Conservation (phyloP, 257 asterid species). For the Craterostigma plantagineum region DNA sequence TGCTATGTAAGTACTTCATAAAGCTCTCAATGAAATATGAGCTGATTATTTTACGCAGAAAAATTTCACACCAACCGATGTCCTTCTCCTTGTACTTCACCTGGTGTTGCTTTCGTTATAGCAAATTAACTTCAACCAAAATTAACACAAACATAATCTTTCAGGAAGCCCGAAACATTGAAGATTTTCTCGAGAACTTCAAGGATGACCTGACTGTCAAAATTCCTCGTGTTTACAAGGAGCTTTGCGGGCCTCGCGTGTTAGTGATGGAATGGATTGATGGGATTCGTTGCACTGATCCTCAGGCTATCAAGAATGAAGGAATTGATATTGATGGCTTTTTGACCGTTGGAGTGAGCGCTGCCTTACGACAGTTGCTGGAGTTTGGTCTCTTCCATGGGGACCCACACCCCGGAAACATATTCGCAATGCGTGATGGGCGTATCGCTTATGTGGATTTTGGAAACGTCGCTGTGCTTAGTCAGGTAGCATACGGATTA, state of each 20-base stretch:
- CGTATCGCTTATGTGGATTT: slow-evolving; percentile 97
- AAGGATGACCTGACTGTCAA: slow-evolving; percentile 89
- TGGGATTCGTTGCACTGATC: slow-evolving; percentile 96
- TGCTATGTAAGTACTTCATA: no score
- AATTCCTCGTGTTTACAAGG: slow-evolving; percentile 75
- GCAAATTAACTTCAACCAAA: no score
- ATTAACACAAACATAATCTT: neutral
- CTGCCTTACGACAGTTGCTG: slow-evolving; percentile 87
- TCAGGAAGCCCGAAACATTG: slow-evolving; percentile 95
- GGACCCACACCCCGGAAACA: slow-evolving; percentile 98
- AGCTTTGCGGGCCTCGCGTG: slow-evolving; percentile 83
- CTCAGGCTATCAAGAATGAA: slow-evolving; percentile 87
- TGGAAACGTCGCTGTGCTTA: slow-evolving; percentile 96
- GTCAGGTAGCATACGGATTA: slow-evolving; percentile 59
- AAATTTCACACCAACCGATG: no score
- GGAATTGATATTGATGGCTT: slow-evolving; percentile 79
- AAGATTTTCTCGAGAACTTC: slow-evolving; percentile 94
- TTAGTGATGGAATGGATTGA: slow-evolving; percentile 99
- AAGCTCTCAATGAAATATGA: no score
- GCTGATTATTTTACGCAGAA: no score
- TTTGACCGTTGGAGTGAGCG: slow-evolving; percentile 96
- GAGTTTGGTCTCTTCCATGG: slow-evolving; percentile 98
- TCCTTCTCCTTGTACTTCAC: no score
- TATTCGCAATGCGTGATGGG: slow-evolving; percentile 98
- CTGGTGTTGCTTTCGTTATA: no score